Conservation (phyloP, 176 grass and related monocot genomes). For the Rhynchospora breviuscula region DNA sequence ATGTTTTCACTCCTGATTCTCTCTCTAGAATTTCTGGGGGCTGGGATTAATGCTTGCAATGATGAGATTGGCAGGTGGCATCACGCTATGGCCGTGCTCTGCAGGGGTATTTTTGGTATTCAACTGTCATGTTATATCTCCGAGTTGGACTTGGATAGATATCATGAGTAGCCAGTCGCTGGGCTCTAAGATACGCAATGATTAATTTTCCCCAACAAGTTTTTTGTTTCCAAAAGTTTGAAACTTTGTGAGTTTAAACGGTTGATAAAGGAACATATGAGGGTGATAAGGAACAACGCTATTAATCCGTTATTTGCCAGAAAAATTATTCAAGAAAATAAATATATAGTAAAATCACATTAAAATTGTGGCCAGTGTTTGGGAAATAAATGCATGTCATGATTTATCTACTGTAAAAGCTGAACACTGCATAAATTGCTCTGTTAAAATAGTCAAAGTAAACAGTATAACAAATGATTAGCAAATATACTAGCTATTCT, state of each 20-base stretch:
- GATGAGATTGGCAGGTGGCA: slow-evolving; percentile 10
- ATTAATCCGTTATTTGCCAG: too few relatives aligned
- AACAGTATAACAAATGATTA: too few relatives aligned
- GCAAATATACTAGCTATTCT: too few relatives aligned
- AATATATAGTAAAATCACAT: too few relatives aligned
- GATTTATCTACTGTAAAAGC: too few relatives aligned
- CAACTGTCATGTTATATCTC: slow-evolving; percentile 1
- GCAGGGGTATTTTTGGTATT: slow-evolving; percentile 1
- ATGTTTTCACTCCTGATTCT: neutral
- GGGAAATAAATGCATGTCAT: too few relatives aligned
- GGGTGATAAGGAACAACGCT: too few relatives aligned
- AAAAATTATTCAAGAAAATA: too few relatives aligned
- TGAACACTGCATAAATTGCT: too few relatives aligned
- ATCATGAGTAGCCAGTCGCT: neutral
- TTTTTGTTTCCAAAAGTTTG: neutral
- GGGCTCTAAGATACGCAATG: slow-evolving; percentile 21
- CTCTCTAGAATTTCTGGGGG: neutral
- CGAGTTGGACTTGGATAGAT: neutral
- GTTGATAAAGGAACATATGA: neutral
- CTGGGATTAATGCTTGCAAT: slow-evolving; percentile 9
- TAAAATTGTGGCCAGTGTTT: too few relatives aligned
- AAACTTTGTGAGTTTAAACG: neutral
- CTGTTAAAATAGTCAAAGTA: too few relatives aligned
- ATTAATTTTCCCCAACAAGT: neutral
- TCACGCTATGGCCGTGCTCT: neutral